Conservation (phyloP, 2,329 filamentous ascomycete genomes). For the Fusarium hostae region DNA sequence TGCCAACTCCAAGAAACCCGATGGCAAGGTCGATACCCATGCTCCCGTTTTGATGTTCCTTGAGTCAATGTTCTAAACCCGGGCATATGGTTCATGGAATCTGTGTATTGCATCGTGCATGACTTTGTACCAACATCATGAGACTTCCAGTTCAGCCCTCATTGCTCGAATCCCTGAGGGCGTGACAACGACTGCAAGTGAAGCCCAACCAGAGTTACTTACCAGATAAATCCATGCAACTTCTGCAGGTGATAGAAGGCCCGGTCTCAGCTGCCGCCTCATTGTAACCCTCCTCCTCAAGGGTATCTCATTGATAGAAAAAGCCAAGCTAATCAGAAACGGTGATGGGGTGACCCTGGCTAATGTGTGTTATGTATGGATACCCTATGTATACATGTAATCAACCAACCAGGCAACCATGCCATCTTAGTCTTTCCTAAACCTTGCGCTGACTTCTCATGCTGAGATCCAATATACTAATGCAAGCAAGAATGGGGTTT, state of each 20-base stretch:
- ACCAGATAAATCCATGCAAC: background rate
- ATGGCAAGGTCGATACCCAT: background rate
- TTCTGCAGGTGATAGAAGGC: background rate
- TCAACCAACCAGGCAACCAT: background rate
- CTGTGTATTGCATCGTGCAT: background rate
- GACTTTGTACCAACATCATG: conserved; percentile 4
- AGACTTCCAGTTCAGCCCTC: conserved; percentile 1
- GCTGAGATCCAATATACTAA: background rate
- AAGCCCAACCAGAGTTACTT: background rate
- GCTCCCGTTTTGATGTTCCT: conserved; percentile 11
- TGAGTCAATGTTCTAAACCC: conserved; percentile 3
- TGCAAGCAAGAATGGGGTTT: background rate
- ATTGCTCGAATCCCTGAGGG: conserved; percentile 13
- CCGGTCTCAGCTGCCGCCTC: background rate
- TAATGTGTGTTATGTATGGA: conserved; percentile 1
- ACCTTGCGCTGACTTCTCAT: background rate
- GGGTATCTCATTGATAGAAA: background rate
- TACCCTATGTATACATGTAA: background rate
- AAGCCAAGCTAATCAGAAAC: background rate
- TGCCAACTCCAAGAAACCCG: background rate
- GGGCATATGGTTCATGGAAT: background rate
- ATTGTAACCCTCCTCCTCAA: background rate
- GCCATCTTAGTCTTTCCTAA: background rate
- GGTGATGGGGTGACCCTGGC: background rate
- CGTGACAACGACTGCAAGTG: conserved; percentile 5